Base-by-base conservation (phyloP, 495 filamentous ascomycete species). In the Hyaloscypha hepaticicola region DNA sequence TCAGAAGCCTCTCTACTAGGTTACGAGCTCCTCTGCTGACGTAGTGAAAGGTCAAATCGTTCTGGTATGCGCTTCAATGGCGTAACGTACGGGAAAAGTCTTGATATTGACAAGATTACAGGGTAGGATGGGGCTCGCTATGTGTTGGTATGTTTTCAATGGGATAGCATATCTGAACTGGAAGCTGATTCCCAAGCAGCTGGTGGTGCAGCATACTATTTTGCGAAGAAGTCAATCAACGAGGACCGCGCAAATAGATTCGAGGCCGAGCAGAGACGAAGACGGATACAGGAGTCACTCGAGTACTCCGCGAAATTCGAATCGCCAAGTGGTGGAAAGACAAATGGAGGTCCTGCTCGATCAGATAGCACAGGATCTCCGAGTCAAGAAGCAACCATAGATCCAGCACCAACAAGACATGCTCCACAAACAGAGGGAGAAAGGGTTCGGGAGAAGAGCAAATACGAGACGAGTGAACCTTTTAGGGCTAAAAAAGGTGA, bases 151-250 rank as follows among this genome's bases (percentile, higher is more conserved):
- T 61, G 83, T 55, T 22, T 55, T 56, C 33, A 19, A 16, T 53
- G n/a, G 14, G 29, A 21, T 5, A 48, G 5, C 5, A 21, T 28
- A 33, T 29, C 5, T 53, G 21, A 16, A 45, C 31, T 27, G 14
- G 24, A 56, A 55, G 55, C 55, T 59, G 29, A 64, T 51, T 26
- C 63, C 62, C 50, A 26, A 62, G 33, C 72, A 92, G 89, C 90
- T 62, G 95, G 93, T 72, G 95, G 91, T 72, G 93, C 85, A 59
- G 92, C 95, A 66, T 99, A 99, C 83, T 91, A 91, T 79, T 97
- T 96, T 76, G 96, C 95, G 60, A 99, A 99, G 82, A 82, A 87
- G 69, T 89, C 87, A 75, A 93, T 99, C 81, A 94, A 97, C 70
- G 90, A 89, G 67, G 91, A 96, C 77, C 90, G 92, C 48, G 82